Evolutionary conservation across 2,329 filamentous ascomycete species (phyloP).

Genomic region (Nigrospora sphaerica): DNA sequence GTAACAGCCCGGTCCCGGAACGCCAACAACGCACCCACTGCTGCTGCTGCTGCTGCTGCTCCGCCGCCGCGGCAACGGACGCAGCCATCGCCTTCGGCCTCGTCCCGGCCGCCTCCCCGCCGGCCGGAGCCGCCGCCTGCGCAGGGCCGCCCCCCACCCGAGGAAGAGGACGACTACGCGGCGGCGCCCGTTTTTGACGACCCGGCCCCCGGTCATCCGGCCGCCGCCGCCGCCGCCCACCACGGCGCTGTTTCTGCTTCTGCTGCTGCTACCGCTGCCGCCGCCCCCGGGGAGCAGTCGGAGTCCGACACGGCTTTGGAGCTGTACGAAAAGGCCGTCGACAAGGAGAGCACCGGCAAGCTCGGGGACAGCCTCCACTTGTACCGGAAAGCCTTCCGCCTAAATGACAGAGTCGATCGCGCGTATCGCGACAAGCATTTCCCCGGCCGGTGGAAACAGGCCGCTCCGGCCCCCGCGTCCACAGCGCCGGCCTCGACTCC

Average conservation of each 20-base stretch:
- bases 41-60: not conserved
- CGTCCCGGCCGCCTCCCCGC: not conserved
- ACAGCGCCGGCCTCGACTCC: slow-evolving; percentile 15
- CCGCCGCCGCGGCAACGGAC: slow-evolving; percentile 2
- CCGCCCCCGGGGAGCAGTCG: slow-evolving; percentile 11
- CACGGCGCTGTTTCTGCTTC: too few species aligned
- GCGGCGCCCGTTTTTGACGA: slow-evolving; percentile 23
- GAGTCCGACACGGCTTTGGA: slow-evolving; percentile 61
- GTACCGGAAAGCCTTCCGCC: slow-evolving; percentile 86
- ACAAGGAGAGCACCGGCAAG: slow-evolving; percentile 77
- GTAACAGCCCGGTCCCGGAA: slow-evolving; percentile 41
- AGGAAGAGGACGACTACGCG: slow-evolving; percentile 19
- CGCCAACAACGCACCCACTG: not conserved
- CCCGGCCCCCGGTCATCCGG: slow-evolving; percentile 9
- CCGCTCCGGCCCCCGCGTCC: slow-evolving; percentile 12
- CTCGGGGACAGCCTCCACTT: slow-evolving; percentile 82
- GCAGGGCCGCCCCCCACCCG: slow-evolving; percentile 10
- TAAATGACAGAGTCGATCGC: slow-evolving; percentile 79
- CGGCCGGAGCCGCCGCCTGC: not conserved
- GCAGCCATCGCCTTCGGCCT: slow-evolving; percentile 7
- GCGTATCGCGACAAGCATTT: slow-evolving; percentile 90
- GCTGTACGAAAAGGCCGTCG: slow-evolving; percentile 86
- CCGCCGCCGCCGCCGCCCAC: slow-evolving; percentile 24
- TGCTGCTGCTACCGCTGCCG: slow-evolving; percentile 8
- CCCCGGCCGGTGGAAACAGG: slow-evolving; percentile 53